These are phyloP conservation scores for Syzygium syzygioides DNA, from an alignment of 441 rosid species.

Conservation along the genomic window DNA sequence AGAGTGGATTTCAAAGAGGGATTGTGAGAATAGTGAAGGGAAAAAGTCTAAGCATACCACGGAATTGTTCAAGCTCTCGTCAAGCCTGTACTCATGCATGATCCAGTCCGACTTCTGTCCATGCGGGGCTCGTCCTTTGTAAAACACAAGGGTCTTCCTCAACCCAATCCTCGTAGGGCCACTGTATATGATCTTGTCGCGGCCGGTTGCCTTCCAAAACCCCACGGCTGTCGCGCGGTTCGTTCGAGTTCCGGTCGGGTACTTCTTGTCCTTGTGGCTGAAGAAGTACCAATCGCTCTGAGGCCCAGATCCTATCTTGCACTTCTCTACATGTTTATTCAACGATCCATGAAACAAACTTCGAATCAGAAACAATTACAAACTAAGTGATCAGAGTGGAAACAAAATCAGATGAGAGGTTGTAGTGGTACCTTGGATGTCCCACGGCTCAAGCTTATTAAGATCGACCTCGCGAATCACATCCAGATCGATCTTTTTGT, in stretches of 20 bases:
- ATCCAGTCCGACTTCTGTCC: conserved; percentile 17
- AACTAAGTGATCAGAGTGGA: background rate
- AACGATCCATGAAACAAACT: background rate
- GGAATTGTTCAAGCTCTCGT: background rate
- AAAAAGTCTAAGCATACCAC: background rate
- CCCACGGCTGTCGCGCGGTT: conserved; percentile 11
- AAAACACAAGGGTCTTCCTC: conserved; percentile 15
- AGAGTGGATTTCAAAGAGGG: background rate
- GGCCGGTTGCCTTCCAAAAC: conserved; percentile 16
- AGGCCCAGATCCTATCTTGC: conserved; percentile 10
- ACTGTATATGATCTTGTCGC: conserved; percentile 12
- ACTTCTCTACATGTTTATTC: background rate
- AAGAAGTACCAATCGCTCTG: conserved; percentile 17
- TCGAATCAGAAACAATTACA: background rate
- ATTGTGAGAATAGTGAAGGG: background rate
- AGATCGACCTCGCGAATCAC: conserved; percentile 15
- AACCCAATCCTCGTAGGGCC: conserved; percentile 6
- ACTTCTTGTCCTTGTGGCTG: conserved; percentile 16
- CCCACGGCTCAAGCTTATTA: conserved; percentile 18
- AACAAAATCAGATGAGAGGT: background rate
- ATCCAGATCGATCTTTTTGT: conserved; percentile 12
- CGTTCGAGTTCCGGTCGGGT: conserved; percentile 13
- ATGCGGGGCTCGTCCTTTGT: conserved; percentile 15
- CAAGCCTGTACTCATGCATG: conserved; percentile 16
- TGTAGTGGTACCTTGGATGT: conserved; percentile 1